A percentile compares a stretch with the other conserved stretches of the same genome.
Evolutionary conservation across 2,329 filamentous ascomycete genomes (phyloP).

Genomic region (Endocalyx cinctus): DNA sequence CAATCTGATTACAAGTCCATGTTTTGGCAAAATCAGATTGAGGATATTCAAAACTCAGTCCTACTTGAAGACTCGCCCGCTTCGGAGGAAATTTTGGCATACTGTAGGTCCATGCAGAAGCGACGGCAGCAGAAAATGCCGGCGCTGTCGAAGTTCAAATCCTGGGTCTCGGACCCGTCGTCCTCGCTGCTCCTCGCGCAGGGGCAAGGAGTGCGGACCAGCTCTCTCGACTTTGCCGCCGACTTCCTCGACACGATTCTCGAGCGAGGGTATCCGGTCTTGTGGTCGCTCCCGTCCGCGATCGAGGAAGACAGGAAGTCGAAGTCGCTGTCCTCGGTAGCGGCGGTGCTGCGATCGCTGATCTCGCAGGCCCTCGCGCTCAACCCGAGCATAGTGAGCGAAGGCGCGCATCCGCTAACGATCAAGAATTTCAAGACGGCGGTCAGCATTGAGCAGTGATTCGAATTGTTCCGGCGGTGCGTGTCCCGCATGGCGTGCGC

Average conservation of each 20-base stretch:
- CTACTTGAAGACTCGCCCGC: conserved; percentile 1
- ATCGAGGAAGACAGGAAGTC: background rate
- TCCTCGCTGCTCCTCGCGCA: conserved; percentile 10
- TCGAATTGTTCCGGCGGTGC: conserved; percentile 1
- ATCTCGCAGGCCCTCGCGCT: conserved; percentile 1
- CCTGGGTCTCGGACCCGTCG: conserved; percentile 2
- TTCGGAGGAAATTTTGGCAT: conserved; percentile 2
- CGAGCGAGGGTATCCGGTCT: conserved; percentile 2
- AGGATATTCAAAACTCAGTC: conserved; percentile 3
- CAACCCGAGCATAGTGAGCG: conserved; percentile 1
- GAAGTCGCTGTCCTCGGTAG: background rate
- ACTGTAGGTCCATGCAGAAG: conserved; percentile 8
- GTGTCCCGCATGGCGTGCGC: background rate
- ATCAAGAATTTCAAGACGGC: conserved; percentile 2
- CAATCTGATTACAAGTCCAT: conserved; percentile 3
- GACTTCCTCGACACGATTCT: conserved; percentile 8
- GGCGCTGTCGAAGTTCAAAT: conserved; percentile 2
- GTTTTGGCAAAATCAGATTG: conserved; percentile 2
- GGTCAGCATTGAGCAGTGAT: conserved; percentile 1
- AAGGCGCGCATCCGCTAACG: conserved; percentile 1
- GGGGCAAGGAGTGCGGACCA: conserved; percentile 7
- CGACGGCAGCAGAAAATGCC: conserved; percentile 4
- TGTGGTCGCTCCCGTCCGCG: conserved; percentile 5
- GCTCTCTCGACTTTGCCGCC: conserved; percentile 8
- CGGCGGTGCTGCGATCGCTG: conserved; percentile 1